Evolutionary conservation across 2,329 filamentous ascomycete species (phyloP).

Genomic region (Emericellopsis cladophorae): DNA sequence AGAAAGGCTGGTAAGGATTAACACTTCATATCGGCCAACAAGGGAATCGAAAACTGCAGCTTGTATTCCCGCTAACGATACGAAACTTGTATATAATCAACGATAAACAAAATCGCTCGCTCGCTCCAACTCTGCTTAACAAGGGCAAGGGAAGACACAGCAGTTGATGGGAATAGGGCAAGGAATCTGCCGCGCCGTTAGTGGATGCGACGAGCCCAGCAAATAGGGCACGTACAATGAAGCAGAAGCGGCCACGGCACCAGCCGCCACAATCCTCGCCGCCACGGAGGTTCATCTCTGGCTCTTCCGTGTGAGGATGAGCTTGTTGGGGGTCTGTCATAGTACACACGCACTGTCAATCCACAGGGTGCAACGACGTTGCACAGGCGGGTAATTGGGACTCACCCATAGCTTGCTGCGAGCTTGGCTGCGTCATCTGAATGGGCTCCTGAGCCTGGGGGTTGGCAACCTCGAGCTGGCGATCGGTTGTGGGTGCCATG

Average conservation of each 20-base stretch:
- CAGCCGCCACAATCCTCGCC: conserved; percentile 8
- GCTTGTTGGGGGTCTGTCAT: conserved; percentile 4
- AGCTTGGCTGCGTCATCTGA: neutral
- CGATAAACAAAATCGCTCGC: too few relatives aligned
- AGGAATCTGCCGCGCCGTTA: conserved; percentile 8
- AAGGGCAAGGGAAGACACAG: conserved; percentile 15
- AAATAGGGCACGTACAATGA: conserved; percentile 7
- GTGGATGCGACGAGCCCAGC: neutral
- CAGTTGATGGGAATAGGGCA: conserved; percentile 18
- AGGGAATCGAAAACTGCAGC: too few relatives aligned
- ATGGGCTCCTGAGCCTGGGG: neutral
- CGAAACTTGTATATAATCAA: too few relatives aligned
- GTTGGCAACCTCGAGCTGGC: neutral
- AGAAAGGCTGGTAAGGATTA: too few relatives aligned
- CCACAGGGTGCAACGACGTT: neutral
- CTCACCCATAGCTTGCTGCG: conserved; percentile 1
- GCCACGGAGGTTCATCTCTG: conserved; percentile 9
- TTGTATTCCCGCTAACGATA: too few relatives aligned
- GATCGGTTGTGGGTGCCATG: neutral
- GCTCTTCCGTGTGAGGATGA: conserved; percentile 2
- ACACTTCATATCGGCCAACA: too few relatives aligned
- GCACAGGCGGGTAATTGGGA: neutral
- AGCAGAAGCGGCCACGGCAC: conserved; percentile 21
- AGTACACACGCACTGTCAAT: neutral
- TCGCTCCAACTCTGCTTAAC: neutral